Percentiles rank a stretch among this genome's conserved stretches.
These are phyloP conservation scores for Epithele typhae DNA, from an alignment of 768 basidiomycete species.

Conservation along the genomic window DNA sequence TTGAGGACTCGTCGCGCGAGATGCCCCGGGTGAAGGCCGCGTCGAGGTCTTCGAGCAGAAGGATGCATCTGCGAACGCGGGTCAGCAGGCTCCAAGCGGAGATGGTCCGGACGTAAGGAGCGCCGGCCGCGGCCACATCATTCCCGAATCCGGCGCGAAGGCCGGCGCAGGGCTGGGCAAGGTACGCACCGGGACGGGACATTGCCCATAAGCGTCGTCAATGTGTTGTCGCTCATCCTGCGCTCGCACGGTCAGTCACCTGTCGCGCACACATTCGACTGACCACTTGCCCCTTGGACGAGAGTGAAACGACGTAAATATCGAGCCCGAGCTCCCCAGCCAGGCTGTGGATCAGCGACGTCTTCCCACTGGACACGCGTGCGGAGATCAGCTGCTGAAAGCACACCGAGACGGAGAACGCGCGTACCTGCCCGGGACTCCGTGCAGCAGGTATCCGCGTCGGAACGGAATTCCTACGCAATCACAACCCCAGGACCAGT, in stretches of 20 bases:
- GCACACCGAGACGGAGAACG: background rate
- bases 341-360: conserved; percentile 79
- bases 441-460: conserved; percentile 79
- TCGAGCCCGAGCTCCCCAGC: conserved; percentile 84
- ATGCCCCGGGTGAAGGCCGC: conserved; percentile 88
- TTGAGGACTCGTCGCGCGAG: conserved; percentile 76
- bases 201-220: conserved; percentile 84
- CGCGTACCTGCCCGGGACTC: conserved; percentile 76
- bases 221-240: conserved; percentile 88
- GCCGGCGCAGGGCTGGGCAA: too few relatives aligned
- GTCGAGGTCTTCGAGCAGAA: conserved; percentile 91
- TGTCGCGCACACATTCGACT: conserved; percentile 8
- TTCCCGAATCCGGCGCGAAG: background rate
- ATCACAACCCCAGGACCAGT: background rate
- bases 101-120: conserved; percentile 12
- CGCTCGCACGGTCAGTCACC: conserved; percentile 9
- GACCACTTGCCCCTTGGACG: conserved; percentile 70
- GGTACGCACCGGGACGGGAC: conserved; percentile 69
- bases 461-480: conserved; percentile 79
- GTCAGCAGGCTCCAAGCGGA: background rate
- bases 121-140: conserved; percentile 7
- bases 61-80: conserved; percentile 60
- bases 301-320: conserved; percentile 88
- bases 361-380: conserved; percentile 61
- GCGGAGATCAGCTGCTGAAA: conserved; percentile 2